Conservation (phyloP, 179 eudicot species). For the Sideroxylon spinosum region DNA sequence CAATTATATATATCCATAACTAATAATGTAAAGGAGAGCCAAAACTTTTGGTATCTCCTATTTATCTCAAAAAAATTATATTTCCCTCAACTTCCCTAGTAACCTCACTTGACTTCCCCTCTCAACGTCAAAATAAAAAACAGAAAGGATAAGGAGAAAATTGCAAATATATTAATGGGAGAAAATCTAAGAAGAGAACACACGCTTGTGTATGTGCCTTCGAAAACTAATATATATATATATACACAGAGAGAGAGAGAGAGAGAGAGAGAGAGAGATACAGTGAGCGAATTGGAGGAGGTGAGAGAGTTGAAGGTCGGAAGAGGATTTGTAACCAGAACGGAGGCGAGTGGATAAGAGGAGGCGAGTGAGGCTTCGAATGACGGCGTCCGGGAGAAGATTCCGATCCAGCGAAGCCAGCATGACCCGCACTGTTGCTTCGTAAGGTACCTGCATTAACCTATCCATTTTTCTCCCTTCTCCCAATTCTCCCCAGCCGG, state of each 20-base stretch:
- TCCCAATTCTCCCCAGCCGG: background rate
- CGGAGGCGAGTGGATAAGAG: conserved; percentile 70
- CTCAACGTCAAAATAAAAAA: too few relatives aligned
- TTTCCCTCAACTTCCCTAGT: too few relatives aligned
- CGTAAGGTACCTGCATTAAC: conserved; percentile 57
- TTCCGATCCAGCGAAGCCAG: conserved; percentile 64
- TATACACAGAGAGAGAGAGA: background rate
- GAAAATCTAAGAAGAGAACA: too few relatives aligned
- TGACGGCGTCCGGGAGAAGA: conserved; percentile 66
- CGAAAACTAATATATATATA: background rate
- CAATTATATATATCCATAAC: too few relatives aligned
- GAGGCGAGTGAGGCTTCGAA: conserved; percentile 67
- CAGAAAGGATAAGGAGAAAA: too few relatives aligned
- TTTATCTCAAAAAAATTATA: too few relatives aligned
- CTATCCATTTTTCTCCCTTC: conserved; percentile 33
- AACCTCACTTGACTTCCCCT: too few relatives aligned
- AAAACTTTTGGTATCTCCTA: too few relatives aligned
- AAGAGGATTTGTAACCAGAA: conserved; percentile 52
- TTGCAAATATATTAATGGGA: too few relatives aligned
- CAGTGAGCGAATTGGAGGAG: conserved; percentile 69
- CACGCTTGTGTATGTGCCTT: too few relatives aligned
- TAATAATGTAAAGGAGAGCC: too few relatives aligned
- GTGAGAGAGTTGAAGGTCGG: conserved; percentile 57
- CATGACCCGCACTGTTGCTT: conserved; percentile 58
- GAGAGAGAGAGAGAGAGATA: conserved; percentile 23